A percentile compares a stretch with the other conserved stretches of the same genome.
Evolutionary conservation across 73 alveolate species (phyloP).

Genomic region (Effrenium voratum): DNA sequence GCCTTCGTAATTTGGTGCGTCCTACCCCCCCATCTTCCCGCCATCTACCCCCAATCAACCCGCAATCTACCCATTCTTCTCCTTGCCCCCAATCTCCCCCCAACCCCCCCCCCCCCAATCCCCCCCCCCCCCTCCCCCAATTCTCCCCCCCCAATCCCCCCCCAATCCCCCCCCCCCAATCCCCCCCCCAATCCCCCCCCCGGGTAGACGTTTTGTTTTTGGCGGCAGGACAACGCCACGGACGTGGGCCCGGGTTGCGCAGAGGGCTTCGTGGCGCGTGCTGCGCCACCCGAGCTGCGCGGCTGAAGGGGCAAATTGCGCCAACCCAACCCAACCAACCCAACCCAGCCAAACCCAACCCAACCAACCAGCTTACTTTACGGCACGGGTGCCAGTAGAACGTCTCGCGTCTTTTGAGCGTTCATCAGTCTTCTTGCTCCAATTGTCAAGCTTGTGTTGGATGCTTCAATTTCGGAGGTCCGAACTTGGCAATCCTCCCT

Average conservation of each 20-base stretch:
- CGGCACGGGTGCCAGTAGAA: too few species aligned
- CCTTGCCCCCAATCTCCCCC: background rate
- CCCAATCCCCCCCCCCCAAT: background rate
- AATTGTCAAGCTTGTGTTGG: too few species aligned
- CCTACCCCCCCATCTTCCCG: too few species aligned
- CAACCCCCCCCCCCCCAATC: background rate
- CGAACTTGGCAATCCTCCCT: too few species aligned
- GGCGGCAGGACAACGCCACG: background rate
- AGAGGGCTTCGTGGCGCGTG: constrained; percentile 49
- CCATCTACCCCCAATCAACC: too few species aligned
- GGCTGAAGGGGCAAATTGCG: background rate
- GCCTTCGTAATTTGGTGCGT: too few species aligned
- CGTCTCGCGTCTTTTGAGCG: too few species aligned
- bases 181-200: background rate
- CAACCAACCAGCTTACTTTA: too few species aligned
- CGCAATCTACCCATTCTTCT: background rate
- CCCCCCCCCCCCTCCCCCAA: background rate
- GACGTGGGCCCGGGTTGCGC: constrained; percentile 34
- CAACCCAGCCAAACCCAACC: background rate
- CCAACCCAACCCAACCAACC: background rate
- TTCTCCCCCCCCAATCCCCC: background rate
- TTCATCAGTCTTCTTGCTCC: too few species aligned
- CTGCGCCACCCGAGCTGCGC: constrained; percentile 68
- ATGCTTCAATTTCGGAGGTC: too few species aligned
- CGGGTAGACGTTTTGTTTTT: too few species aligned